phyloP scores from a whole-genome alignment of 2,329 filamentous ascomycete genomes.

The Botrytis medusae region DNA sequence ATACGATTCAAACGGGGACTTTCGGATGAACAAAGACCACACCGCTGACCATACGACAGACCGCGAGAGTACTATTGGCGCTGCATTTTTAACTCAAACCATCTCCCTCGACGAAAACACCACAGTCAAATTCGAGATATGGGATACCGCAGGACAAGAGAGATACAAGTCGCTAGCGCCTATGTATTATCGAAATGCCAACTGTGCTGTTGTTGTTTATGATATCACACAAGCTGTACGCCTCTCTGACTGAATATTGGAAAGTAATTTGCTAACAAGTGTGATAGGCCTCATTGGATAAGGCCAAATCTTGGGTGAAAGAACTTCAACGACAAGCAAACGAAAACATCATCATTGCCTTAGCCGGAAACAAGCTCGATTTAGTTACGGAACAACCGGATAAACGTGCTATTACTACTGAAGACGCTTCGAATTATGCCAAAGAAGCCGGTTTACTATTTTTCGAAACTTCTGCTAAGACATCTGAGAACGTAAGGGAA shows the following conservation, averaged over 20 bases:
- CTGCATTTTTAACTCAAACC: constrained; percentile 97
- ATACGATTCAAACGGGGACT: not conserved
- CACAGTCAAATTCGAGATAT: constrained; percentile 99
- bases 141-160: constrained; percentile 98
- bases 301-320: constrained; percentile 99
- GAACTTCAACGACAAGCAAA: constrained; percentile 98
- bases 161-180: constrained; percentile 98
- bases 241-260: not conserved
- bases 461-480: constrained; percentile 98
- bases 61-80: constrained; percentile 51
- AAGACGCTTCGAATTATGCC: constrained; percentile 93
- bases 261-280: not conserved
- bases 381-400: constrained; percentile 91
- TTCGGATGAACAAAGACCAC: constrained; percentile 8
- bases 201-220: constrained; percentile 98
- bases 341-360: constrained; percentile 98
- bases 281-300: constrained; percentile 85
- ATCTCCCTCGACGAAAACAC: constrained; percentile 97
- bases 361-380: constrained; percentile 97
- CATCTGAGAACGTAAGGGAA: constrained; percentile 91
- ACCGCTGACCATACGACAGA: constrained; percentile 17
- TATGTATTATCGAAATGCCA: constrained; percentile 99
- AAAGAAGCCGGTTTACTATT: constrained; percentile 91
- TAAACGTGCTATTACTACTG: constrained; percentile 86
- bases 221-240: constrained; percentile 97